These are phyloP conservation scores for Boletus reticulatus DNA, from an alignment of 768 basidiomycete genomes.

Conservation along the genomic window DNA sequence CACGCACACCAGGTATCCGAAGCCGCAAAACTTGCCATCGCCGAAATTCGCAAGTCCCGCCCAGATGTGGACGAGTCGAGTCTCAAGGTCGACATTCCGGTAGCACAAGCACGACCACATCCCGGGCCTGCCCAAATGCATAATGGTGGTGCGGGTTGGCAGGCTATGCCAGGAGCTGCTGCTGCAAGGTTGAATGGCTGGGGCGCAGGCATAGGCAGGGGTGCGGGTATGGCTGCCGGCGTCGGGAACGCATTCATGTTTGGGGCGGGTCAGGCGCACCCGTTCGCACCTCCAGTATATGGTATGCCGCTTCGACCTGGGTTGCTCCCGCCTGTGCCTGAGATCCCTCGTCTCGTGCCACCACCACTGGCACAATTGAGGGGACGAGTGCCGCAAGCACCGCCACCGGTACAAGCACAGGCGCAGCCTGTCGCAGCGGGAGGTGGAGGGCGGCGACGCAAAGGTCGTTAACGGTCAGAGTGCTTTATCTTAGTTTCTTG, in stretches of 20 bases:
- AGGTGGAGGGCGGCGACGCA: slow-evolving; percentile 9
- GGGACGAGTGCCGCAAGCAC: background rate
- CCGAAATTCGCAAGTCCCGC: slow-evolving; percentile 54
- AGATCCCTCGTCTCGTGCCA: background rate
- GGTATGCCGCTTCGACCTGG: background rate
- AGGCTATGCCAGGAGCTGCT: background rate
- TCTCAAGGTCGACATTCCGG: slow-evolving; percentile 65
- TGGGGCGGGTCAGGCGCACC: slow-evolving; percentile 15
- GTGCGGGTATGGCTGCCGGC: background rate
- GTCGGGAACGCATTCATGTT: slow-evolving; percentile 10
- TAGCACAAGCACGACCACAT: background rate
- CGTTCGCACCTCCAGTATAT: background rate
- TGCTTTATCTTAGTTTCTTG: background rate
- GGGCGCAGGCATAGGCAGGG: background rate
- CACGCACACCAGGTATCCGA: slow-evolving; percentile 52
- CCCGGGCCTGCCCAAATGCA: background rate
- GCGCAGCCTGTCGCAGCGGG: background rate
- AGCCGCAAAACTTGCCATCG: slow-evolving; percentile 65
- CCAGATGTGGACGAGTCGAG: slow-evolving; percentile 62
- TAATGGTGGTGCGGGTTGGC: background rate
- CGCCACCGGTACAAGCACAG: background rate
- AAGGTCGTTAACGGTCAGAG: background rate
- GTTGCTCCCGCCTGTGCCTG: background rate
- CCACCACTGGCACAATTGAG: background rate
- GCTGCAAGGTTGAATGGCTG: background rate